phyloP scores from a whole-genome alignment of 257 asterid genomes.

The Leonotis leonurus region DNA sequence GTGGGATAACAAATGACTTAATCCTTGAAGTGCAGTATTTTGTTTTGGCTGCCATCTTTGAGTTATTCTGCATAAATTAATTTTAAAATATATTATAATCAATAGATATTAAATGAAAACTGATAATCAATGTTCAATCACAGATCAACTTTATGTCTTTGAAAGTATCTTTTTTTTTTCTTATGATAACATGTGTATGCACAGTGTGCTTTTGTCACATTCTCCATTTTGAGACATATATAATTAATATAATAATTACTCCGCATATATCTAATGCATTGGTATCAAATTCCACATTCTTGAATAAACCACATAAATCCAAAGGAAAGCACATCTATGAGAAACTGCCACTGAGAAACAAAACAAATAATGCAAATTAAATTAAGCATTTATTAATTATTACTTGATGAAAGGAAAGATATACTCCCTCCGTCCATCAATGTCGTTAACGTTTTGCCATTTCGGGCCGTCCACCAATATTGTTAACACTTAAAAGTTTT shows the following conservation, averaged over 20 bases:
- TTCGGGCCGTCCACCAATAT: too few species aligned
- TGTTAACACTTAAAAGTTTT: too few species aligned
- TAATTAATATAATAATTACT: too few species aligned
- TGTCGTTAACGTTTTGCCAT: too few species aligned
- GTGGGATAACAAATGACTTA: conserved; percentile 78
- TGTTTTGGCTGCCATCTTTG: conserved; percentile 86
- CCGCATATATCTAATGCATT: too few species aligned
- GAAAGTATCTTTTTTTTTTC: neutral
- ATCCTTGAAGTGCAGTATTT: conserved; percentile 93
- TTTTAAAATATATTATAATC: neutral
- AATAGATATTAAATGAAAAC: neutral
- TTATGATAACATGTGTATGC: neutral
- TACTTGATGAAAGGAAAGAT: too few species aligned
- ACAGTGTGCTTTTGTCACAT: neutral
- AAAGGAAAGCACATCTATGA: neutral
- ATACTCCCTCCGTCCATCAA: too few species aligned
- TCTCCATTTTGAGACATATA: neutral
- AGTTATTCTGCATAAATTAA: conserved; percentile 51
- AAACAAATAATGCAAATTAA: too few species aligned
- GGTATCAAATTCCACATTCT: neutral
- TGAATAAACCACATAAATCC: neutral
- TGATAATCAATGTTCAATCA: too few species aligned
- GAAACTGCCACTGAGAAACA: too few species aligned
- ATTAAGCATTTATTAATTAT: too few species aligned
- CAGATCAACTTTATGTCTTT: neutral